A percentile compares a stretch with the other conserved stretches of the same genome.
These are phyloP conservation scores for Fagus sylvatica DNA, from an alignment of 306 rosid genomes.

Conservation along the genomic window DNA sequence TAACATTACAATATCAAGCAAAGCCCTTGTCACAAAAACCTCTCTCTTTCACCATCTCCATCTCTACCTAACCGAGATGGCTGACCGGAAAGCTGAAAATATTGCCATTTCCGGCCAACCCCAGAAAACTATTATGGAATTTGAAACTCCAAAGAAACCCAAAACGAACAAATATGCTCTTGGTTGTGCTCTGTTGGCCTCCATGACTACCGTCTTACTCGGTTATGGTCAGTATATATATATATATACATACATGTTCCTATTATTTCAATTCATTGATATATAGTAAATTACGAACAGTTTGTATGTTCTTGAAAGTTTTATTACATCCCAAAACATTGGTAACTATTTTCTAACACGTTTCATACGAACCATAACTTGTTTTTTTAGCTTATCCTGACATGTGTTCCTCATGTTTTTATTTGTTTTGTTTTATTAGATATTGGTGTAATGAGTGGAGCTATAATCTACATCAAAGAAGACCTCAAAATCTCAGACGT, in stretches of 20 bases:
- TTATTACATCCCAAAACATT: too few species aligned
- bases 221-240: slow-evolving; percentile 83
- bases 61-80: slow-evolving; percentile 32
- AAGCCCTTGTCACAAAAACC: too few species aligned
- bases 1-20: background rate
- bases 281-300: too few species aligned
- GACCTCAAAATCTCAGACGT: slow-evolving; percentile 55
- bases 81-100: slow-evolving; percentile 33
- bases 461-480: slow-evolving; percentile 44
- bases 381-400: background rate
- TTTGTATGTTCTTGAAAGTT: too few species aligned
- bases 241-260: too few species aligned
- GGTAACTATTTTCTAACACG: too few species aligned
- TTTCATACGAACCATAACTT: too few species aligned
- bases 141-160: slow-evolving; percentile 56
- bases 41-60: background rate
- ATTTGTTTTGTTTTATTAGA: slow-evolving; percentile 38
- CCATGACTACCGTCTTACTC: slow-evolving; percentile 77
- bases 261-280: too few species aligned
- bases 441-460: slow-evolving; percentile 98
- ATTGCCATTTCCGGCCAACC: slow-evolving; percentile 24
- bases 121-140: slow-evolving; percentile 40
- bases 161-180: slow-evolving; percentile 55
- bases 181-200: slow-evolving; percentile 70
- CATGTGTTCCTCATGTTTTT: background rate